Conservation (phyloP, 2,329 filamentous ascomycete species). For the Microsporum canis region DNA sequence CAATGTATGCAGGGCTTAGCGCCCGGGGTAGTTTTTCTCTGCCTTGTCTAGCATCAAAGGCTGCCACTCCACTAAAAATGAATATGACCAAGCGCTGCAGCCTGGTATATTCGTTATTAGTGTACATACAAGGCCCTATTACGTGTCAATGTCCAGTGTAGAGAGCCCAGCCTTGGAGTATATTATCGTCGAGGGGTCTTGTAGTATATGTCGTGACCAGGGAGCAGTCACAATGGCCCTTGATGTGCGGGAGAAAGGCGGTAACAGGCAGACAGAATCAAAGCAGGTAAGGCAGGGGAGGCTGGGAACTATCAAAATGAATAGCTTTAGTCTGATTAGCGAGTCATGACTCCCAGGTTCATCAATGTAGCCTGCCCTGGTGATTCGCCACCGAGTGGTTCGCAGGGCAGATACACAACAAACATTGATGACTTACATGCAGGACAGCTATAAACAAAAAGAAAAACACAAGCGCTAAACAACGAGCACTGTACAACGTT, state of each 20-base stretch:
- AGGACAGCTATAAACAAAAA: not conserved
- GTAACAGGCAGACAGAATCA: not conserved
- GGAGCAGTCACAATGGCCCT: not conserved
- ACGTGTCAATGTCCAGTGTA: not conserved
- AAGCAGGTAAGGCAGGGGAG: not conserved
- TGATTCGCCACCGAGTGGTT: not conserved
- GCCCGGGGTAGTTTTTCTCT: not conserved
- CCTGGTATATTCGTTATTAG: not conserved
- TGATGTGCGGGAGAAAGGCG: not conserved
- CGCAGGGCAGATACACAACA: not conserved
- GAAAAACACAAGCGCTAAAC: not conserved
- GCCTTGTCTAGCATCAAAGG: not conserved
- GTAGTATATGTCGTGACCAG: not conserved
- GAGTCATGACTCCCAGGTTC: not conserved
- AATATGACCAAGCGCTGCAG: not conserved
- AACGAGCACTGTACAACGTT: not conserved
- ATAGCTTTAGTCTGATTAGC: not conserved
- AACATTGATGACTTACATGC: not conserved
- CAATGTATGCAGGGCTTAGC: not conserved
- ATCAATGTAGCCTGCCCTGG: not conserved
- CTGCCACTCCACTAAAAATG: not conserved
- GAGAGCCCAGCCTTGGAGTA: not conserved
- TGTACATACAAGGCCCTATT: not conserved
- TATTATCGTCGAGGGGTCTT: not conserved
- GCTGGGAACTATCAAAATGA: not conserved